Conservation (phyloP, 352 stramenopile genomes). For the Vaucheria bursata region DNA sequence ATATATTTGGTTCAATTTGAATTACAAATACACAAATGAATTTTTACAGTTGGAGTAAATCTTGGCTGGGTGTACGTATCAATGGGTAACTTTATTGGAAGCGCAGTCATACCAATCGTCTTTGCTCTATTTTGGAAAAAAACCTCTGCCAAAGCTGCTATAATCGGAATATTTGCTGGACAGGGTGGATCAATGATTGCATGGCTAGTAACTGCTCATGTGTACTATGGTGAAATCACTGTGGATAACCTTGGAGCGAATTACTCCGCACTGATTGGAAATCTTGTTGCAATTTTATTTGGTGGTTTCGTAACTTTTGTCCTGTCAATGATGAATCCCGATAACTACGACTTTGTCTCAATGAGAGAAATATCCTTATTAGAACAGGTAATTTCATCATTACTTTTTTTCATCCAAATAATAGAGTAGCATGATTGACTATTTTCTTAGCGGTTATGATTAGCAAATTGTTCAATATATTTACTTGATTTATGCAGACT, state of each 20-base stretch:
- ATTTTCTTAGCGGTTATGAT: too few relatives aligned
- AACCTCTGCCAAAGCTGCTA: slow-evolving; percentile 54
- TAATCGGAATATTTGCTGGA: slow-evolving; percentile 24
- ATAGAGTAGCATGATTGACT: too few relatives aligned
- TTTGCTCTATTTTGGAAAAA: slow-evolving; percentile 57
- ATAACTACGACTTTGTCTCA: slow-evolving; percentile 50
- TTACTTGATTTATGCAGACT: too few relatives aligned
- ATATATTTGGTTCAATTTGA: too few relatives aligned
- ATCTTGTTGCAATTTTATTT: slow-evolving; percentile 64
- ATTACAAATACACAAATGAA: too few relatives aligned
- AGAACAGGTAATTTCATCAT: slow-evolving; percentile 47
- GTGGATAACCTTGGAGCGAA: slow-evolving; percentile 57
- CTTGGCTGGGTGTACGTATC: slow-evolving; percentile 73
- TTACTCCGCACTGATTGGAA: slow-evolving; percentile 63
- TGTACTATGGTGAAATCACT: slow-evolving; percentile 46
- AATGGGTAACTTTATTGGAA: slow-evolving; percentile 70
- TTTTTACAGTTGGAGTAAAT: slow-evolving; percentile 55
- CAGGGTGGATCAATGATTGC: slow-evolving; percentile 54
- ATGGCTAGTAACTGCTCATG: slow-evolving; percentile 57
- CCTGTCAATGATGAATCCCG: slow-evolving; percentile 32
- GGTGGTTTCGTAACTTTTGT: slow-evolving; percentile 58
- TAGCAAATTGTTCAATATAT: too few relatives aligned
- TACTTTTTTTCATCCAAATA: too few relatives aligned
- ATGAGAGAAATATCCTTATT: slow-evolving; percentile 59
- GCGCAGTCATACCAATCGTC: slow-evolving; percentile 59